Conservation (phyloP, 805 yeast genomes). For the Ogataea pini region DNA sequence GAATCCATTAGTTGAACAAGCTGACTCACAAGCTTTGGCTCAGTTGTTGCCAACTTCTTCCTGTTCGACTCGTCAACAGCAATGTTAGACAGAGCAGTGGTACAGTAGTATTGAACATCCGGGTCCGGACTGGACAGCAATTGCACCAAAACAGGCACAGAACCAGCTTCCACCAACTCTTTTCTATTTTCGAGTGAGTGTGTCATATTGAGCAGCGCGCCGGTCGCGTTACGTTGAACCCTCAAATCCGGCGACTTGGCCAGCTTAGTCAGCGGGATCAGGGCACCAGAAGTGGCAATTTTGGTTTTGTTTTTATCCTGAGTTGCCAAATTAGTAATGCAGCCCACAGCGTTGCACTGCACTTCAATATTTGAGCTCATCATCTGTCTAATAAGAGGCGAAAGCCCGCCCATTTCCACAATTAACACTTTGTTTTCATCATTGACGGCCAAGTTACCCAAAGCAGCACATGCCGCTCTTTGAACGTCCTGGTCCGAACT, state of each 20-base stretch:
- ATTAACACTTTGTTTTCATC: constrained; percentile 90
- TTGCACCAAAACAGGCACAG: constrained; percentile 93
- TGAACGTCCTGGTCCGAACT: constrained; percentile 92
- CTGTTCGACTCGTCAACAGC: constrained; percentile 96
- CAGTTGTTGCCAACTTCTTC: constrained; percentile 83
- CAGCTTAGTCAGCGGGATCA: constrained; percentile 88
- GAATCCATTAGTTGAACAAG: constrained; percentile 91
- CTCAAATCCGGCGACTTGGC: constrained; percentile 94
- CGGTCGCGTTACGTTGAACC: constrained; percentile 98
- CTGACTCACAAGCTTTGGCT: constrained; percentile 86
- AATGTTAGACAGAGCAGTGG: constrained; percentile 93
- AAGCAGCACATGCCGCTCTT: constrained; percentile 97
- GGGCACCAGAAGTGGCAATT: constrained; percentile 95
- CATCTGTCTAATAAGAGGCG: constrained; percentile 96
- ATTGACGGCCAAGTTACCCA: constrained; percentile 97
- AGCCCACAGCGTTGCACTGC: constrained; percentile 98
- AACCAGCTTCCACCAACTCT: constrained; percentile 96
- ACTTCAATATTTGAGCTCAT: constrained; percentile 96
- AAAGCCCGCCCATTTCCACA: constrained; percentile 97
- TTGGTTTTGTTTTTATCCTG: constrained; percentile 96
- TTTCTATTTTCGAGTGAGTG: constrained; percentile 95
- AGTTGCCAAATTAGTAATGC: constrained; percentile 96
- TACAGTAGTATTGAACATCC: constrained; percentile 97
- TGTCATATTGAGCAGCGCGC: constrained; percentile 96
- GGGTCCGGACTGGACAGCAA: constrained; percentile 84